Evolutionary conservation across 805 yeast species (phyloP).

Genomic region (Lipomyces starkeyi): DNA sequence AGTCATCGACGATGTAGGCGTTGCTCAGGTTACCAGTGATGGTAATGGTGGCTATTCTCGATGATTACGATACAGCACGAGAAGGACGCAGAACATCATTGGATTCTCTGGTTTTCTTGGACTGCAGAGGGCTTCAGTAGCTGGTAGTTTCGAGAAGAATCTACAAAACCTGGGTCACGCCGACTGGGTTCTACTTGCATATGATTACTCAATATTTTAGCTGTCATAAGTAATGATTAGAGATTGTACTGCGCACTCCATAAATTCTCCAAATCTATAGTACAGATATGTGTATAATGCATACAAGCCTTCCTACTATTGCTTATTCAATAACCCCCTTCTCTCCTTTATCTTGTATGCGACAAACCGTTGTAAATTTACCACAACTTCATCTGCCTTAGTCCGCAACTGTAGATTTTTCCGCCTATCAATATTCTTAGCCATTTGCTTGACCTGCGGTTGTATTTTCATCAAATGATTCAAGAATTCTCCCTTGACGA

Average conservation of each 20-base stretch:
- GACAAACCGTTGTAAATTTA: slow-evolving; percentile 75
- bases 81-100: background rate
- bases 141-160: background rate
- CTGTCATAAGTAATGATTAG: background rate
- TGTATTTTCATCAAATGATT: slow-evolving; percentile 51
- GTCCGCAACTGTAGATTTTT: slow-evolving; percentile 61
- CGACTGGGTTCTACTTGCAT: too few species aligned
- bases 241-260: background rate
- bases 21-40: too few species aligned
- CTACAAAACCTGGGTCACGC: background rate
- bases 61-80: too few species aligned
- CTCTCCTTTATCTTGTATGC: slow-evolving; percentile 67
- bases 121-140: background rate
- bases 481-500: slow-evolving; percentile 60
- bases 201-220: background rate
- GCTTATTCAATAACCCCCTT: background rate
- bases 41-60: too few species aligned
- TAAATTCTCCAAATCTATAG: background rate
- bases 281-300: background rate
- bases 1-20: too few species aligned
- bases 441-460: slow-evolving; percentile 57
- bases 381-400: slow-evolving; percentile 68
- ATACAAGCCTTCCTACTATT: background rate
- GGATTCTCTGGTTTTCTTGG: background rate
- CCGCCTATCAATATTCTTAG: slow-evolving; percentile 72